Evolutionary conservation across 2,329 filamentous ascomycete genomes (phyloP), one percentile per base, ranked within the genome.

Genomic region (Zarea fungicola): DNA sequence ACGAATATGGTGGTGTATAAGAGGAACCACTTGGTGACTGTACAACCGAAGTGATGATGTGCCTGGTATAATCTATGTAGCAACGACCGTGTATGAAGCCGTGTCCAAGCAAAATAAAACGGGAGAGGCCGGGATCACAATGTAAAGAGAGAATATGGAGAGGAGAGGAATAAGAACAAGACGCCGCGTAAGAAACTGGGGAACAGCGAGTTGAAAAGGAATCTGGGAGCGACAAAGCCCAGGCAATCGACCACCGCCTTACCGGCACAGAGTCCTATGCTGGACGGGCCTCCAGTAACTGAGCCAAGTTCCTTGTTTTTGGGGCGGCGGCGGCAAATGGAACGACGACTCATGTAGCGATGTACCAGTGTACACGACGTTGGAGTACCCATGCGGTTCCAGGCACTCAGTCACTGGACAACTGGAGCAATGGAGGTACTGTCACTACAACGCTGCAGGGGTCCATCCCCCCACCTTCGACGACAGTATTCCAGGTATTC

Each of bases 31-130:
- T 21, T 36, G 23, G 16, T 5, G n/a, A 18, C 11, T 28, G n/a
- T 40, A 25, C 16, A 18, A 22, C 19, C n/a, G 34, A 6, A 18
- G 31, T 14, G 16, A 18, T 25, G 16, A 28, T 37, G 37, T 25
- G 28, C n/a, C 16, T 16, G 23, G 7, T 43, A 31, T 18, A 18
- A 29, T 8, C 28, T 23, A 23, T 37, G 19, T 46, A 37, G 35
- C 35, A 47, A 26, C 44, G 44, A 47, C n/a, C n/a, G n/a, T 34
- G 44, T 47, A 16, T 45, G 41, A 32, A 50, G 36, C 22, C n/a
- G n/a, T n/a, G n/a, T n/a, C n/a, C n/a, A n/a, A n/a, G n/a, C n/a
- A n/a, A n/a, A n/a, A n/a, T n/a, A n/a, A n/a, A n/a, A n/a, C n/a
- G n/a, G n/a, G n/a, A n/a, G n/a, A n/a, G n/a, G 44, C 46, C 23